phyloP scores from a whole-genome alignment of 1,139 yeast species.

The Yamadazyma sp. region DNA sequence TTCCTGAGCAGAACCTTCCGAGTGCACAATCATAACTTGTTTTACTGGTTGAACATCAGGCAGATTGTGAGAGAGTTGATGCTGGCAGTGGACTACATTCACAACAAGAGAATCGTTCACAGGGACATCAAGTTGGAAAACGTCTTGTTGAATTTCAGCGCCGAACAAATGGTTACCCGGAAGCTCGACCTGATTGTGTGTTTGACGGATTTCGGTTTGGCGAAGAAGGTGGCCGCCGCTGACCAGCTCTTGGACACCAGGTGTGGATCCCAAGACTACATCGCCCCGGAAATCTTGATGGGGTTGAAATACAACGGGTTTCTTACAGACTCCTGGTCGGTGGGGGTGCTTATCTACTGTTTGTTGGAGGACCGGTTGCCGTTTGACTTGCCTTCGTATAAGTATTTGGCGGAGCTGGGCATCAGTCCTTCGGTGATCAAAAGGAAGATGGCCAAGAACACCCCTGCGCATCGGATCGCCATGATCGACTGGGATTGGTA shows the following conservation, averaged over 20 bases:
- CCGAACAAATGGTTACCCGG: constrained; percentile 13
- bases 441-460: constrained; percentile 53
- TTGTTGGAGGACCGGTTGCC: constrained; percentile 84
- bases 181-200: constrained; percentile 42
- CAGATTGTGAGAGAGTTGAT: constrained; percentile 70
- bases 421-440: constrained; percentile 48
- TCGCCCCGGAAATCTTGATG: constrained; percentile 87
- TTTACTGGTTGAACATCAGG: constrained; percentile 48
- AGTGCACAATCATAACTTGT: constrained; percentile 22
- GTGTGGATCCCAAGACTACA: constrained; percentile 95
- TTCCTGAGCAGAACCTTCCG: constrained; percentile 36
- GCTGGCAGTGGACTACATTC: constrained; percentile 72
- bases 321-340: constrained; percentile 89
- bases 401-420: constrained; percentile 29
- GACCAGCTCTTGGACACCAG: constrained; percentile 73
- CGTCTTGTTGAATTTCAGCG: constrained; percentile 49
- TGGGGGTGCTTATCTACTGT: constrained; percentile 86
- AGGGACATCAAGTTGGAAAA: constrained; percentile 89
- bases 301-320: constrained; percentile 90
- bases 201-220: constrained; percentile 85
- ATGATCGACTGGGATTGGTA: constrained; percentile 92
- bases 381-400: constrained; percentile 64
- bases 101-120: constrained; percentile 67
- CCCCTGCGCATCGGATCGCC: constrained; percentile 87
- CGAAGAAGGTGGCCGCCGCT: constrained; percentile 60